Conservation (phyloP, 192 early-diverging fungal genomes). For the Gamsiella multidivaricata region DNA sequence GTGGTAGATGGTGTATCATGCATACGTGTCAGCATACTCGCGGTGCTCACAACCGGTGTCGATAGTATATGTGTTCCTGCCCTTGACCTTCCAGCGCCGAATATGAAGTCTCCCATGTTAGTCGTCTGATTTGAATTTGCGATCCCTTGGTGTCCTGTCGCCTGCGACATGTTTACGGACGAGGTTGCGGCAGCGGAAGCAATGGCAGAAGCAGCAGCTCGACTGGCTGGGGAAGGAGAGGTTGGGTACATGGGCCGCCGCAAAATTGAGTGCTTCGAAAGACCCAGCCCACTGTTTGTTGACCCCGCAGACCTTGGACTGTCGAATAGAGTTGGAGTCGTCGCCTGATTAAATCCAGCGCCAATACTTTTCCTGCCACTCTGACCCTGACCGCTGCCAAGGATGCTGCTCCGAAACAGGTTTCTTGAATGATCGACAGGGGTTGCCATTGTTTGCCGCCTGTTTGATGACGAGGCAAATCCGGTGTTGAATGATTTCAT, state of each 20-base stretch:
- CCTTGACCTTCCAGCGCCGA: background rate
- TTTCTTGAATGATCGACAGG: background rate
- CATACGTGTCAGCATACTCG: slow-evolving; percentile 9
- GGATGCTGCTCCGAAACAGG: background rate
- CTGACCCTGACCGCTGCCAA: background rate
- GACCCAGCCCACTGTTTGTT: slow-evolving; percentile 11
- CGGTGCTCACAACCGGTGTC: slow-evolving; percentile 6
- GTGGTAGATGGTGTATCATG: background rate
- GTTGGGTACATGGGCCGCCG: slow-evolving; percentile 21
- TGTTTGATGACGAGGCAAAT: slow-evolving; percentile 32
- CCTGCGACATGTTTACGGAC: too few species aligned
- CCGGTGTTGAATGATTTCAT: slow-evolving; percentile 31
- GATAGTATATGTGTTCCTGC: background rate
- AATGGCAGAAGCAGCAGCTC: slow-evolving; percentile 18
- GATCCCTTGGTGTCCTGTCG: background rate
- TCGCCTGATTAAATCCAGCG: background rate
- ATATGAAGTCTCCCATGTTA: background rate
- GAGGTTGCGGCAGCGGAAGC: background rate
- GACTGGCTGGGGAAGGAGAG: slow-evolving; percentile 11
- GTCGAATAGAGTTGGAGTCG: slow-evolving; percentile 7
- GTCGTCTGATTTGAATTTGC: background rate
- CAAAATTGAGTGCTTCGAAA: slow-evolving; percentile 8
- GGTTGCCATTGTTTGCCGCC: slow-evolving; percentile 41
- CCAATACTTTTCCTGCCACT: slow-evolving; percentile 26
- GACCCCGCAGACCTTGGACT: background rate